Evolutionary conservation across 164 flowering plant genomes (phyloP), one percentile per base, ranked within the genome.

Genomic region (Malania oleifera): DNA sequence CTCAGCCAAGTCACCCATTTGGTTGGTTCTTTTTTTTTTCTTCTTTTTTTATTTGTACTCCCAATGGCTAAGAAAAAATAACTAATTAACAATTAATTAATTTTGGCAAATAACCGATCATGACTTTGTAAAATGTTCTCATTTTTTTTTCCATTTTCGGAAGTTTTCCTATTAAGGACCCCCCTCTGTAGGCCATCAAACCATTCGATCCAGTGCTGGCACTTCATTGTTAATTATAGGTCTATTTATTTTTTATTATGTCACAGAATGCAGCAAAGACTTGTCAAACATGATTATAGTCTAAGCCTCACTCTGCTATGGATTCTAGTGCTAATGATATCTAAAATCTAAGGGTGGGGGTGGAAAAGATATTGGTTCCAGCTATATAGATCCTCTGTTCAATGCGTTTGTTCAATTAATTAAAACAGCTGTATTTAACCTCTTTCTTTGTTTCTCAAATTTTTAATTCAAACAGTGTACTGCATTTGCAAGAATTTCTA

Each of bases 291-390:
- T 53, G 44, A 62, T 59, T 56, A 59, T 47, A 37, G 58, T 58
- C 53, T 43, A 59, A 60, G 50, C 46, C 61, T 37, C 13, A 50
- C 46, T 39, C 51, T 7, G 59, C 18, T 15, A 28, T 35, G n/a
- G 14, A 27, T 66, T 57, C 34, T 44, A 44, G 43, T 43, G 46
- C 25, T 65, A 61, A 73, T 69, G 43, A 65, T 73, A 45, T 37
- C 56, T 25, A 62, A 75, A 78, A 69, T 62, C 63, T 52, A 51
- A 2, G 41, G 40, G 48, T n/a, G n/a, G n/a, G n/a, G n/a, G n/a
- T 52, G 11, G 60, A 46, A 59, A 43, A n/a, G n/a, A n/a, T n/a
- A n/a, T 49, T 64, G 65, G 62, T 50, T 63, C 68, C 73, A 69
- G 77, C 70, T 66, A 50, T 56, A 41, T 15, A 43, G 17, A 43